Base-by-base conservation (phyloP, 805 yeast genomes). In the Kazachstania africana region DNA sequence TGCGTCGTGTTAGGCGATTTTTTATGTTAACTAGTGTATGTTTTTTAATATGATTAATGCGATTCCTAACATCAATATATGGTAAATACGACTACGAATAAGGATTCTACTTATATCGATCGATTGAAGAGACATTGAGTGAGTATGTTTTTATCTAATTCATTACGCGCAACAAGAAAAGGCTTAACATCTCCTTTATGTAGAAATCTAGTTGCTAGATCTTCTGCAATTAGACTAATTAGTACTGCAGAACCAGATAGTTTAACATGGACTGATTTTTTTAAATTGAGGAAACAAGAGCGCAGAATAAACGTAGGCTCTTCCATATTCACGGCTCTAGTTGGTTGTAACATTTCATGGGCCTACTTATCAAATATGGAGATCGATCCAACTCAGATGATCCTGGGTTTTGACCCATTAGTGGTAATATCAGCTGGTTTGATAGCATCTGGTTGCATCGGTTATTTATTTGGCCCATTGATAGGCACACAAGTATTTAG, bases 401-500 rank as follows among this genome's bases (percentile, higher is more conserved):
- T 88, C 30, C 70, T 80, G 57, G 98, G 97, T 2, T 66, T 88
- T 38, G 97, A 91, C 50, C 84, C 94, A n/a, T 64, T 82, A 44
- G 72, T 81, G 55, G 82, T 83, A 24, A 68, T 78, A 49, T 75
- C 80, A 24, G 83, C 79, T 26, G 85, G 78, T 1, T 71, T 85
- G 27, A 56, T 79, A 34, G 63, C 75, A 10, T 75, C 81, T 10
- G 88, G 88, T 16, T 74, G 73, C 28, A 53, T 78, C 22, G 96
- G 96, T 3, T 84, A 74, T 49, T 58, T 85, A 43, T 62, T 75
- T 29, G 97, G 97, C 2, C 97, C 97, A 27, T 50, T 72, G 3
- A 48, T 83, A 20, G 96, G 95, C 14, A 73, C 78, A 31, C 62
- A 72, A 17, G 45, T 82, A 4, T 87, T 87, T 62, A 68, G 70